Percentiles rank a stretch among this genome's conserved stretches.
Evolutionary conservation across 2,329 filamentous ascomycete genomes (phyloP).

Genomic region (Phialophora macrospora): DNA sequence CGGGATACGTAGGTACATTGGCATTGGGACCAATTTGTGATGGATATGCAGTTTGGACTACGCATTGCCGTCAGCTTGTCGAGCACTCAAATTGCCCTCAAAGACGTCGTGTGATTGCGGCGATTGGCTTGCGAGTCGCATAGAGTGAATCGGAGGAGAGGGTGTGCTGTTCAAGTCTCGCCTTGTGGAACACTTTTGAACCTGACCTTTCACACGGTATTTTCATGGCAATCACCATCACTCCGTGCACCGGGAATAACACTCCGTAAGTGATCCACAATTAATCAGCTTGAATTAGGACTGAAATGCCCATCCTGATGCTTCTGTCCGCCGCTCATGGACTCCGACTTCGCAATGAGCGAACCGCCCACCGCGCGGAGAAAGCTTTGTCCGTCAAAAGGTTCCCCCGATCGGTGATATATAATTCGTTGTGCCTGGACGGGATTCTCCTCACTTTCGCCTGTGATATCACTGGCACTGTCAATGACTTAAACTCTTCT

Average conservation of each 20-base stretch:
- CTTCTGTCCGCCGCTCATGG: background rate
- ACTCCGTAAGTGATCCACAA: background rate
- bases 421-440: background rate
- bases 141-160: too few relatives aligned
- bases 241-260: background rate
- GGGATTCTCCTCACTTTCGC: background rate
- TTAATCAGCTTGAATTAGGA: background rate
- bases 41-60: too few relatives aligned
- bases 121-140: too few relatives aligned
- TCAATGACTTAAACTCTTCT: background rate
- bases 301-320: background rate
- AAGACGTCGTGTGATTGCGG: too few relatives aligned
- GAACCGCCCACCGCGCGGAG: background rate
- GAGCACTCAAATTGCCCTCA: too few relatives aligned
- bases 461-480: background rate
- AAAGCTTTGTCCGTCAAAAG: background rate
- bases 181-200: too few relatives aligned
- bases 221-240: background rate
- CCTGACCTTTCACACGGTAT: background rate
- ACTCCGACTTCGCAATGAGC: slow-evolving; percentile 12
- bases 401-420: background rate
- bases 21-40: too few relatives aligned
- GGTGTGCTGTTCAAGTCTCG: too few relatives aligned
- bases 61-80: too few relatives aligned
- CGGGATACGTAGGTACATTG: too few relatives aligned